Percentiles rank a stretch among this genome's conserved stretches.
Evolutionary conservation across 2,329 filamentous ascomycete species (phyloP).

Genomic region (Alternaria brassicae): DNA sequence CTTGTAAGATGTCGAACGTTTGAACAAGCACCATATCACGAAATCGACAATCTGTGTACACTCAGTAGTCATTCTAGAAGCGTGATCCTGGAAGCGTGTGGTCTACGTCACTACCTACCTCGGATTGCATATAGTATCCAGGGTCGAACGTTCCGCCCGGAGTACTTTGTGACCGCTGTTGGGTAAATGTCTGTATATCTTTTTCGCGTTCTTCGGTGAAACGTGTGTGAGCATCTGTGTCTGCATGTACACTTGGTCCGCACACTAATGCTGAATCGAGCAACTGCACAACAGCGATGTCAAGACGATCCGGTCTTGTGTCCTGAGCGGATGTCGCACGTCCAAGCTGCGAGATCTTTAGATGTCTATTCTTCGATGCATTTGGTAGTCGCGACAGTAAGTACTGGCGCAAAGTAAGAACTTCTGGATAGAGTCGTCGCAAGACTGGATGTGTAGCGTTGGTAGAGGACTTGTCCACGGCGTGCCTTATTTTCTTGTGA

Average conservation of each 20-base stretch:
- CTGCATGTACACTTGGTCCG: slow-evolving; percentile 44
- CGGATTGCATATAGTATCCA: slow-evolving; percentile 49
- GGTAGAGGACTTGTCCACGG: slow-evolving; percentile 42
- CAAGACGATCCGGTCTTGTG: slow-evolving; percentile 46
- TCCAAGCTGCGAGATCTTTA: slow-evolving; percentile 53
- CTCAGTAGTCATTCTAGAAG: slow-evolving; percentile 19
- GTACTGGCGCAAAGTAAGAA: slow-evolving; percentile 74
- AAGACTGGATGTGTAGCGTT: slow-evolving; percentile 68
- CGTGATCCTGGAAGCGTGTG: neutral
- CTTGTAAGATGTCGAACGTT: slow-evolving; percentile 59
- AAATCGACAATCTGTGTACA: slow-evolving; percentile 57
- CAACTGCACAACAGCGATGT: slow-evolving; percentile 58
- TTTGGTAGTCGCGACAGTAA: slow-evolving; percentile 69
- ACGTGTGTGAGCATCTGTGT: slow-evolving; percentile 56
- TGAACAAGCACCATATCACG: slow-evolving; percentile 77
- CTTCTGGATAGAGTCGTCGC: slow-evolving; percentile 69
- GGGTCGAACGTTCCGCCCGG: slow-evolving; percentile 39
- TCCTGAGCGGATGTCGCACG: slow-evolving; percentile 15
- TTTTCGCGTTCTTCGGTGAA: slow-evolving; percentile 44
- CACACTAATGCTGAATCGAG: slow-evolving; percentile 77
- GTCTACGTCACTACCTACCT: slow-evolving; percentile 48
- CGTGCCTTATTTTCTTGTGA: slow-evolving; percentile 34
- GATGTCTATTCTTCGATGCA: slow-evolving; percentile 65
- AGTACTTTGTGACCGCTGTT: slow-evolving; percentile 50
- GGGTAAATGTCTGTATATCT: slow-evolving; percentile 56